Percentiles rank a stretch among this genome's conserved stretches.
Evolutionary conservation across 2,329 filamentous ascomycete species (phyloP).

Genomic region (Macrophomina pseudophaseolina): DNA sequence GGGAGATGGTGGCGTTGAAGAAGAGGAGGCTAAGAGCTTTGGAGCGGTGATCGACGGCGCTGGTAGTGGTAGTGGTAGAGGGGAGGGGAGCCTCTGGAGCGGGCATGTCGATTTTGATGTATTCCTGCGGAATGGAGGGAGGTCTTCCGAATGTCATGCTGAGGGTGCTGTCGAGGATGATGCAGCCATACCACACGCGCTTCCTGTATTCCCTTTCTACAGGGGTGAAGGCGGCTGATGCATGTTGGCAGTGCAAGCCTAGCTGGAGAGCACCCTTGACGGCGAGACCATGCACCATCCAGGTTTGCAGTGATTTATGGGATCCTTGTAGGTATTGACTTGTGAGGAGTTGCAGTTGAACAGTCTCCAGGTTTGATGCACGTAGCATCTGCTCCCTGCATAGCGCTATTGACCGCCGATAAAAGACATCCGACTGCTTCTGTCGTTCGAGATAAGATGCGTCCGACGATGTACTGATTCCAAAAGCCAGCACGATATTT

Average conservation of each 20-base stretch:
- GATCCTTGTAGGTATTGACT: conserved; percentile 61
- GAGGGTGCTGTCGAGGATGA: conserved; percentile 55
- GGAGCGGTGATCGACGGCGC: conserved; percentile 3
- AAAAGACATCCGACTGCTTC: conserved; percentile 53
- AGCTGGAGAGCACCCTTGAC: conserved; percentile 58
- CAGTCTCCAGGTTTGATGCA: conserved; percentile 55
- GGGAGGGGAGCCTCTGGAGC: conserved; percentile 26
- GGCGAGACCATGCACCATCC: conserved; percentile 60
- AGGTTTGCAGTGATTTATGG: conserved; percentile 59
- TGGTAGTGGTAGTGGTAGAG: conserved; percentile 4
- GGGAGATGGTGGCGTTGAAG: conserved; percentile 44
- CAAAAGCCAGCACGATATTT: conserved; percentile 58
- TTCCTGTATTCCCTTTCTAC: conserved; percentile 55
- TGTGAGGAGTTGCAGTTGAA: conserved; percentile 57
- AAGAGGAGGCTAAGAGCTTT: conserved; percentile 33
- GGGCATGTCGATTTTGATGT: conserved; percentile 50
- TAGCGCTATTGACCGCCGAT: conserved; percentile 50
- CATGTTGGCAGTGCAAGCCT: conserved; percentile 55
- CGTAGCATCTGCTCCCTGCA: conserved; percentile 50
- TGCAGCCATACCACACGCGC: conserved; percentile 57
- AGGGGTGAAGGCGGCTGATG: conserved; percentile 42
- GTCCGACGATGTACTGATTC: conserved; percentile 44
- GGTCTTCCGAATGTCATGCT: conserved; percentile 61
- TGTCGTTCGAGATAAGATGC: conserved; percentile 40
- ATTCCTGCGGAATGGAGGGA: conserved; percentile 51